These are phyloP conservation scores for Eucalyptus victrix DNA, from an alignment of 345 rosid genomes.

Conservation along the genomic window DNA sequence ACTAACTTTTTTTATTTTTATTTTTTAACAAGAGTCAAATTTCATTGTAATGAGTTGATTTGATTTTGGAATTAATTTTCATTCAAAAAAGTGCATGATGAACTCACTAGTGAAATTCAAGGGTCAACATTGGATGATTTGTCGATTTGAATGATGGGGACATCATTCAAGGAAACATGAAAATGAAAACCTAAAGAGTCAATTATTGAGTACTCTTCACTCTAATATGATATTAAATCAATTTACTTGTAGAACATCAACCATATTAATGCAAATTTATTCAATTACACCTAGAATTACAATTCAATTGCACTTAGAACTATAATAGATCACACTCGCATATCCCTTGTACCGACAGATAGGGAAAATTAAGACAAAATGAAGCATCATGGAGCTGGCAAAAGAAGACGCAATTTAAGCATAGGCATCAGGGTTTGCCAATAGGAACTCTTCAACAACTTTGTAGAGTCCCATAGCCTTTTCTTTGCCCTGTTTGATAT, in stretches of 20 bases:
- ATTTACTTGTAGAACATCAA: background rate
- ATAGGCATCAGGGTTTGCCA: constrained; percentile 4
- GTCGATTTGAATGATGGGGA: too few relatives aligned
- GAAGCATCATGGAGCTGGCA: background rate
- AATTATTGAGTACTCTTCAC: background rate
- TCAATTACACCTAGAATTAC: background rate
- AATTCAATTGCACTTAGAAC: background rate
- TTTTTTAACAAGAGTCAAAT: too few relatives aligned
- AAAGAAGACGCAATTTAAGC: background rate
- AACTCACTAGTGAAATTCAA: too few relatives aligned
- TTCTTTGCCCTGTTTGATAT: background rate
- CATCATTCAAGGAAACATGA: background rate
- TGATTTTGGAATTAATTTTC: too few relatives aligned
- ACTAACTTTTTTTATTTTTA: too few relatives aligned
- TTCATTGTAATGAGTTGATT: rapidly evolving
- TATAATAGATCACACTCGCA: background rate
- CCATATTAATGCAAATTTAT: background rate
- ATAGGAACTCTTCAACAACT: constrained; percentile 8
- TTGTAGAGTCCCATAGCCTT: background rate
- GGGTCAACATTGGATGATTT: too few relatives aligned
- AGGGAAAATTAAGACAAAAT: background rate
- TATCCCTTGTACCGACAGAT: background rate
- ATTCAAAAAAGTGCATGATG: too few relatives aligned
- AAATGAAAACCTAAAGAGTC: background rate
- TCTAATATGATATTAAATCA: background rate